phyloP scores from a whole-genome alignment of 78 protist species.

The Creolimax fragrantissima region DNA sequence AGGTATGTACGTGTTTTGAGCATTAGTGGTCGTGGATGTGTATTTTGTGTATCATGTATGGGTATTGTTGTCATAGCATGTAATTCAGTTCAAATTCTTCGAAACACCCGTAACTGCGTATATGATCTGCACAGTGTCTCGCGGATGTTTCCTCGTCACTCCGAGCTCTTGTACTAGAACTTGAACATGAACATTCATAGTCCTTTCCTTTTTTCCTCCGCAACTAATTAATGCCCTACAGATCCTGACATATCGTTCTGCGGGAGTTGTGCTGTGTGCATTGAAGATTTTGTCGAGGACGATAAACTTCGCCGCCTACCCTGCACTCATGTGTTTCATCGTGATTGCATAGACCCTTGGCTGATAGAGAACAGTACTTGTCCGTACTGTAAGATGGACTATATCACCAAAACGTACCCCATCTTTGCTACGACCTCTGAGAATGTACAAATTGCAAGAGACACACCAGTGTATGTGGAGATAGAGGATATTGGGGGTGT shows the following conservation, averaged over 20 bases:
- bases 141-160: background rate
- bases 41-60: background rate
- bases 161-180: background rate
- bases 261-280: conserved; percentile 19
- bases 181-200: background rate
- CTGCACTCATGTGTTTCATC: conserved; percentile 26
- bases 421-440: background rate
- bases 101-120: background rate
- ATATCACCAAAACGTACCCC: conserved; percentile 11
- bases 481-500: too few relatives aligned
- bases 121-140: background rate
- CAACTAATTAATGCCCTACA: background rate
- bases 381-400: conserved; percentile 25
- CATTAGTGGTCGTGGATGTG: background rate
- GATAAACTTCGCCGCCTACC: conserved; percentile 7
- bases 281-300: conserved; percentile 25
- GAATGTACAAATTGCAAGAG: too few relatives aligned
- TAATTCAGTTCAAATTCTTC: background rate
- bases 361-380: background rate
- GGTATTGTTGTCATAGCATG: background rate
- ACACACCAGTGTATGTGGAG: too few relatives aligned
- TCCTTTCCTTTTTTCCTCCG: background rate
- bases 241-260: conserved; percentile 3
- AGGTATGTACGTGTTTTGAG: background rate
- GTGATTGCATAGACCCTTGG: conserved; percentile 28